phyloP scores from a whole-genome alignment of 163 green algal genomes.

The Scenedesmus sp. region DNA sequence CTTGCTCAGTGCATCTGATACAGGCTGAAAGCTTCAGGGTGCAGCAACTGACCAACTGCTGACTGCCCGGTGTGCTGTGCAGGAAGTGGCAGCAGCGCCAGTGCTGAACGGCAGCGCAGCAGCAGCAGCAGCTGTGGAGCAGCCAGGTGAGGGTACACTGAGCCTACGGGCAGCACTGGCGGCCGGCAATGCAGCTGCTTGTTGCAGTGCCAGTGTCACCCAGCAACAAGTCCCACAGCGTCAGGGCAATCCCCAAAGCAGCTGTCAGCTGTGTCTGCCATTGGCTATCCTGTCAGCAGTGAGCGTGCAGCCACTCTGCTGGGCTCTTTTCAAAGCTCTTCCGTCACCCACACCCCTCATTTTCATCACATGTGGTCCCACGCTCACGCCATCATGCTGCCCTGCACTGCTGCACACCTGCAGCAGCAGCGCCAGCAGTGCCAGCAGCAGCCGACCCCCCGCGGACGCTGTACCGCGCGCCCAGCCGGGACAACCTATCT shows the following conservation, averaged over 20 bases:
- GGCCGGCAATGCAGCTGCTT: background rate
- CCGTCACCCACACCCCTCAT: no score
- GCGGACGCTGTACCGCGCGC: conserved; percentile 49
- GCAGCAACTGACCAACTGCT: background rate
- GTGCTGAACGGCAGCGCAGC: background rate
- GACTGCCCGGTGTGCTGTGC: background rate
- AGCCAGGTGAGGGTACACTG: background rate
- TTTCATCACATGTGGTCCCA: background rate
- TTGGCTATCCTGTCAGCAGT: no score
- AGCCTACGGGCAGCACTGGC: background rate
- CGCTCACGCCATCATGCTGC: background rate
- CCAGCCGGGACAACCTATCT: conserved; percentile 34
- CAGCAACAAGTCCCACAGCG: background rate
- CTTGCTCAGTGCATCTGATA: background rate
- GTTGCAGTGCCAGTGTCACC: background rate
- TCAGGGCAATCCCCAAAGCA: background rate
- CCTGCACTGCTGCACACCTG: background rate
- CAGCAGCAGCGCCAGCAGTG: background rate
- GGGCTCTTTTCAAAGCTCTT: no score
- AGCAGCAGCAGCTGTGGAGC: conserved; percentile 6
- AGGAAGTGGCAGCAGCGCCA: background rate
- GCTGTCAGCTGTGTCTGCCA: background rate
- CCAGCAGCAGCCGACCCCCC: background rate
- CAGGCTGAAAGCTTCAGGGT: background rate
- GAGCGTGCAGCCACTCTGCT: no score